These are phyloP conservation scores for Hemileccinum rubropunctum DNA, from an alignment of 768 basidiomycete species.

Conservation along the genomic window DNA sequence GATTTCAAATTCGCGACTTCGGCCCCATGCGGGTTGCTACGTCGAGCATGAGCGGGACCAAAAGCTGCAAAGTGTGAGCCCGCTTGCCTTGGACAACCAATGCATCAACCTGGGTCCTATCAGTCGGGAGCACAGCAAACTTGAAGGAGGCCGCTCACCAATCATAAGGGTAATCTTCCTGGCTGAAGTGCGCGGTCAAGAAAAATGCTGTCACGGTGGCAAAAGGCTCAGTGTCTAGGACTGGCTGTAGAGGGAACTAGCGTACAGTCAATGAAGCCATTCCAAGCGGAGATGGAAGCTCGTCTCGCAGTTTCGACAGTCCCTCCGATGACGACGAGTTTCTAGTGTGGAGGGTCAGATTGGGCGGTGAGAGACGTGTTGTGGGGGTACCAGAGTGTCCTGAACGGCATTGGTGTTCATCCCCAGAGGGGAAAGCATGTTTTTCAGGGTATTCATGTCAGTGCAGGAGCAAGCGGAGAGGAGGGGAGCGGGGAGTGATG, in stretches of 20 bases:
- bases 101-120: conserved; percentile 68
- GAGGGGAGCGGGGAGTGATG: conserved; percentile 31
- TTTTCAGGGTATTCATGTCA: conserved; percentile 69
- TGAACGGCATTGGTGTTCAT: conserved; percentile 69
- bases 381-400: conserved; percentile 64
- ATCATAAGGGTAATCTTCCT: conserved; percentile 86
- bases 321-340: conserved; percentile 87
- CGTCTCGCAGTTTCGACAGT: conserved; percentile 84
- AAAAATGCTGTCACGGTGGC: conserved; percentile 76
- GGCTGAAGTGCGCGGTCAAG: conserved; percentile 84
- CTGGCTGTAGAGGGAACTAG: background rate
- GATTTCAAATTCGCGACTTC: conserved; percentile 86
- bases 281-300: conserved; percentile 82
- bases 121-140: background rate
- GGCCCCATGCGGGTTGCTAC: conserved; percentile 89
- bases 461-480: conserved; percentile 30
- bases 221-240: conserved; percentile 7
- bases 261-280: conserved; percentile 82
- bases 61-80: conserved; percentile 4
- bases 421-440: conserved; percentile 66
- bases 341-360: conserved; percentile 40
- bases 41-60: conserved; percentile 15
- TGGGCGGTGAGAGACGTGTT: background rate
- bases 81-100: conserved; percentile 74
- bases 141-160: conserved; percentile 45